Evolutionary conservation across 2,329 filamentous ascomycete species (phyloP), one percentile per base, ranked within the genome.

Genomic region (Arthrobotrys sinensis): DNA sequence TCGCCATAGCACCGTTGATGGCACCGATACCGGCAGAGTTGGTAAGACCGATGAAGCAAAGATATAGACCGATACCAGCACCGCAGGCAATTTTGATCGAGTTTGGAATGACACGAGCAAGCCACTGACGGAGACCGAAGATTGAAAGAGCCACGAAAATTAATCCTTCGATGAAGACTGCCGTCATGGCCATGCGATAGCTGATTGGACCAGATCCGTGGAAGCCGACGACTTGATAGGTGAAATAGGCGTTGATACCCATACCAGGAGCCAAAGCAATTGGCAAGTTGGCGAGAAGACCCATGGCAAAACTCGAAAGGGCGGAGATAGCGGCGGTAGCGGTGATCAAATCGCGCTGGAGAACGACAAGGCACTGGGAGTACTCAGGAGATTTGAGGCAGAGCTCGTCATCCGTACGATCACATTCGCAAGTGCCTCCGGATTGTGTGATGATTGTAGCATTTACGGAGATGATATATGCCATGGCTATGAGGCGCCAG

Each of bases 41-140:
- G 0, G 92, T 93, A 72, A 90, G 84, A 36, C 89, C 88, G 79
- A 90, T 90, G 72, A 90, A 84, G 1, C 88, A 88, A 57, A 95
- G 87, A 83, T 95, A 96, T 0, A 97, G 87, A 21, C 93, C 93
- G 80, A 96, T 96, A 76, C 93, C 93, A 65, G 93, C 92, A 80
- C 92, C 92, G 14, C 92, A 95, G 12, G 93, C 93, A 69, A 96
- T 89, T 85, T 96, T 97, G 85, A 97, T 94, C 69, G 91, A 93
- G 46, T 89, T 88, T 0, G 93, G 93, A 80, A 96, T 93, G 50
- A 92, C 91, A 80, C 93, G 90, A 16, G 93, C 93, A 28, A 97
- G 89, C 93, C 93, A 96, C 83, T 96, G 93, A 12, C 93, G 91
- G 85, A 97, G 88, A 43, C 93, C 93, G 65, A 94, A 87, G 40